These are phyloP conservation scores for Cocos nucifera DNA, from an alignment of 176 grass and related monocot species.

Conservation along the genomic window DNA sequence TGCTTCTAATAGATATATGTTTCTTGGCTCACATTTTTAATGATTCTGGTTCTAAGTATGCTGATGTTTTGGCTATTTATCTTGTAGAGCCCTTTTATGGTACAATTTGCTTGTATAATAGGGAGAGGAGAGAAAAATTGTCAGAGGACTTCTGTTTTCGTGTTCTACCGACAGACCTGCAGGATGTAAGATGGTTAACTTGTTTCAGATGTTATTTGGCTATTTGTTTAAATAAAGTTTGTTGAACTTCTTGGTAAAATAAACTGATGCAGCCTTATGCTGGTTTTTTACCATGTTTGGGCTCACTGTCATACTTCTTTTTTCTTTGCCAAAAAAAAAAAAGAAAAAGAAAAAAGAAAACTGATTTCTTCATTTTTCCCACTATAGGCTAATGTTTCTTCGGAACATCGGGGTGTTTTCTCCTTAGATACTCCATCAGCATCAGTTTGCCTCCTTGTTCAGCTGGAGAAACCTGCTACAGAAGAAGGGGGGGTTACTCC, in stretches of 20 bases:
- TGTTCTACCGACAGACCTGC: constrained; percentile 69
- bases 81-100: constrained; percentile 84
- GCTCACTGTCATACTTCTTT: not conserved
- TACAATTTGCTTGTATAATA: constrained; percentile 99
- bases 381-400: constrained; percentile 55
- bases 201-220: not conserved
- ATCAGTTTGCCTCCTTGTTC: constrained; percentile 87
- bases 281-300: too few relatives aligned
- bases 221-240: too few relatives aligned
- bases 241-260: too few relatives aligned
- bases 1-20: too few relatives aligned
- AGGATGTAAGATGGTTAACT: constrained; percentile 61
- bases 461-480: constrained; percentile 79
- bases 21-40: not conserved
- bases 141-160: constrained; percentile 88
- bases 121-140: constrained; percentile 88
- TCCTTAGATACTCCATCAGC: constrained; percentile 79
- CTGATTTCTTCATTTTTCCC: constrained; percentile 14
- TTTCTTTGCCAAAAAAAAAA: not conserved
- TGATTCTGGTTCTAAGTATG: constrained; percentile 4
- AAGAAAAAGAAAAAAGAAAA: not conserved
- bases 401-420: constrained; percentile 59
- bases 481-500: constrained; percentile 96
- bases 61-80: not conserved
- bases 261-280: too few relatives aligned